phyloP scores from a whole-genome alignment of 179 eudicot genomes.

The Pouteria campechiana region DNA sequence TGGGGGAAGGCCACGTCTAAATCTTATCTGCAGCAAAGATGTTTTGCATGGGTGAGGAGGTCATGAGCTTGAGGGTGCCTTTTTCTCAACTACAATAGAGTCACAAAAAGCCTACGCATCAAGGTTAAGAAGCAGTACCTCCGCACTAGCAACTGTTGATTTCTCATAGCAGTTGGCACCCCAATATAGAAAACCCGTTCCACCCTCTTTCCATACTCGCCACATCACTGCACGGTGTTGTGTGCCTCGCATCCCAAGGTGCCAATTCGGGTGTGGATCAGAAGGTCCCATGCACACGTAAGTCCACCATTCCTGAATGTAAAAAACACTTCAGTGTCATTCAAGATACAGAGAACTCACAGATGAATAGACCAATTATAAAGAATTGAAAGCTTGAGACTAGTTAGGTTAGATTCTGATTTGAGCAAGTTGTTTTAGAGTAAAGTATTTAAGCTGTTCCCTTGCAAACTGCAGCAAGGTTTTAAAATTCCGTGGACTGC shows the following conservation, averaged over 20 bases:
- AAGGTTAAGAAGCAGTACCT: conserved; percentile 27
- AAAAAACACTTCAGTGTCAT: too few relatives aligned
- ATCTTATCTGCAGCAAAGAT: conserved; percentile 44
- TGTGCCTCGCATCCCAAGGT: conserved; percentile 96
- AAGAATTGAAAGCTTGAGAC: too few relatives aligned
- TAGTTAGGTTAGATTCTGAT: too few relatives aligned
- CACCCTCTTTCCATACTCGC: conserved; percentile 99
- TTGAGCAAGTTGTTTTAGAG: too few relatives aligned
- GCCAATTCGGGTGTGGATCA: conserved; percentile 99
- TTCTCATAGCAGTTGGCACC: conserved; percentile 98
- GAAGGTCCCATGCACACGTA: conserved; percentile 98
- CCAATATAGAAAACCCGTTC: conserved; percentile 95
- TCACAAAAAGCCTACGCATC: background rate
- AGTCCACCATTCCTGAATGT: conserved; percentile 94
- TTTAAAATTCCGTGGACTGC: too few relatives aligned
- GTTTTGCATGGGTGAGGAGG: background rate
- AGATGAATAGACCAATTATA: too few relatives aligned
- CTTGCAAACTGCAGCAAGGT: too few relatives aligned
- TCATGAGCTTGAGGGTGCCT: too few relatives aligned
- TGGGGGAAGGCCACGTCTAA: conserved; percentile 97
- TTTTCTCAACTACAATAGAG: background rate
- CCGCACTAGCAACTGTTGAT: conserved; percentile 90
- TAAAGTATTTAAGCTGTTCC: too few relatives aligned
- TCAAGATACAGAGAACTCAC: too few relatives aligned
- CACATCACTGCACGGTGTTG: conserved; percentile 99